These are phyloP conservation scores for Mucor circinelloides DNA, from an alignment of 371 early-diverging fungal genomes.

Conservation along the genomic window DNA sequence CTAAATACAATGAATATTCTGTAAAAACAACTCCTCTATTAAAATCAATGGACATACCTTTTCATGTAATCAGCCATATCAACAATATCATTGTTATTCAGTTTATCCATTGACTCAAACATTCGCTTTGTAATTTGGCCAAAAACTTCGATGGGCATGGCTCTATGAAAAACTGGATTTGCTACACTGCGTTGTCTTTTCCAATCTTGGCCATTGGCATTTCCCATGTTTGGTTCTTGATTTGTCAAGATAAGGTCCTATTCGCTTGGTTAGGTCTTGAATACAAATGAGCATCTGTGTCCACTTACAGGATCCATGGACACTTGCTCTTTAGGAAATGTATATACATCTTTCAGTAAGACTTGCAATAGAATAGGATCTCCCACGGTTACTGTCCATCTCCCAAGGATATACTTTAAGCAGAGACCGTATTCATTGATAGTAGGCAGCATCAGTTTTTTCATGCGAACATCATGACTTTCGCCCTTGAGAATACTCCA, in stretches of 20 bases:
- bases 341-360: slow-evolving; percentile 22
- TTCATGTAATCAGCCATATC: slow-evolving; percentile 16
- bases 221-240: slow-evolving; percentile 16
- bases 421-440: slow-evolving; percentile 34
- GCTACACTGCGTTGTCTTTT: slow-evolving; percentile 21
- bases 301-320: slow-evolving; percentile 25
- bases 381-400: slow-evolving; percentile 29
- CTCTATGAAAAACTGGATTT: slow-evolving; percentile 40
- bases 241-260: slow-evolving; percentile 20
- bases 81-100: background rate
- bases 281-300: background rate
- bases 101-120: slow-evolving; percentile 21
- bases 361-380: slow-evolving; percentile 28
- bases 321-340: slow-evolving; percentile 25
- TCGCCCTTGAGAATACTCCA: slow-evolving; percentile 21
- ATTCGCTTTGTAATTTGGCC: slow-evolving; percentile 21
- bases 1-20: slow-evolving; percentile 1
- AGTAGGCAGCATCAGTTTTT: slow-evolving; percentile 18
- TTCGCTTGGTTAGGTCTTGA: background rate
- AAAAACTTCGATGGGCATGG: slow-evolving; percentile 34
- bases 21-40: background rate
- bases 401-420: slow-evolving; percentile 28
- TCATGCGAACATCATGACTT: slow-evolving; percentile 23
- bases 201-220: slow-evolving; percentile 12
- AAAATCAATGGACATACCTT: background rate